Conservation (phyloP, 2,329 filamentous ascomycete species). For the Escovopsis sp. region DNA sequence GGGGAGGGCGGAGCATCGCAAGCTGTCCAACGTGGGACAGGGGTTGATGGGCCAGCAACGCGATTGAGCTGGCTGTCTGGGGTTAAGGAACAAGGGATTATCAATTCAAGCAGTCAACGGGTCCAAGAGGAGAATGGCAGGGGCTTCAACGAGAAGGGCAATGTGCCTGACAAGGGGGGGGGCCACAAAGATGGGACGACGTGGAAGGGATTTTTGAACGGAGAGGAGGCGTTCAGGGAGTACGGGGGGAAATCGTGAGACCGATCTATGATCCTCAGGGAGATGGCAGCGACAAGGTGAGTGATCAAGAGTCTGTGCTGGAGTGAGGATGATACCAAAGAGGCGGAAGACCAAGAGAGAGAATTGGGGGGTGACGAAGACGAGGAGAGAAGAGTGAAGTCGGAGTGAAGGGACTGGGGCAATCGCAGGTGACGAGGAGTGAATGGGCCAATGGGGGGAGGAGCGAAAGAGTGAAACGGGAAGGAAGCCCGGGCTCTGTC, state of each 20-base stretch:
- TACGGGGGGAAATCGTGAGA: too few species aligned
- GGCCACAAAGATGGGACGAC: too few species aligned
- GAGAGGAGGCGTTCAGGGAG: too few species aligned
- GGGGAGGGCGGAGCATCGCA: not conserved
- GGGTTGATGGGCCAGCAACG: too few species aligned
- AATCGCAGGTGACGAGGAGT: not conserved
- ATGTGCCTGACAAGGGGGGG: too few species aligned
- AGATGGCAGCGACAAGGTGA: not conserved
- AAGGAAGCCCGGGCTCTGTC: too few species aligned
- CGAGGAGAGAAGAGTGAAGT: not conserved
- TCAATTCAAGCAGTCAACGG: not conserved
- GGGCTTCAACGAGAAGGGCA: not conserved
- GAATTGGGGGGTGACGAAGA: not conserved
- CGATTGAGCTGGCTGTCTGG: too few species aligned
- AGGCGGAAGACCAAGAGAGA: not conserved
- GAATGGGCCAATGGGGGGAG: not conserved
- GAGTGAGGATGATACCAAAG: not conserved
- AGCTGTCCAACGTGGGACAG: too few species aligned
- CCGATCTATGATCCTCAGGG: too few species aligned
- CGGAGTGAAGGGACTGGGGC: constrained; percentile 2
- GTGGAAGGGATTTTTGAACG: too few species aligned
- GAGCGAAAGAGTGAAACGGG: not conserved
- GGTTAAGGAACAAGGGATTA: too few species aligned
- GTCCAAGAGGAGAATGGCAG: not conserved
- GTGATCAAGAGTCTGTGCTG: too few species aligned